Evolutionary conservation across 2,329 filamentous ascomycete species (phyloP).

Genomic region (Paecilomyces dactylethromorphus): DNA sequence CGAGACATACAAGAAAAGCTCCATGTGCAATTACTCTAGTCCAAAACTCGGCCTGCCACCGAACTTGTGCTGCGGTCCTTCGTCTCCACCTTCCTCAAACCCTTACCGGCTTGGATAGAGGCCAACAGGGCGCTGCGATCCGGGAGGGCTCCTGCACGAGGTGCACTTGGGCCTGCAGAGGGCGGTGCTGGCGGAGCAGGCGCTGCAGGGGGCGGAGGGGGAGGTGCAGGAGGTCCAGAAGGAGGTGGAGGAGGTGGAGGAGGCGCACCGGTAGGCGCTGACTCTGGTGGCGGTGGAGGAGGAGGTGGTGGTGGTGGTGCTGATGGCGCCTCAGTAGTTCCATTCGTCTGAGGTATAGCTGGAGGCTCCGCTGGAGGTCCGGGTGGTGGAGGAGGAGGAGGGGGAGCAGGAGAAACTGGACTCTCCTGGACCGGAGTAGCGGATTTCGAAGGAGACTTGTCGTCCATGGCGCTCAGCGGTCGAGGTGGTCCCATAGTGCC

Average conservation of each 20-base stretch:
- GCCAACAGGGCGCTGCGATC: constrained; percentile 61
- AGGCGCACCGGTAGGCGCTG: constrained; percentile 18
- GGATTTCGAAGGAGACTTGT: constrained; percentile 50
- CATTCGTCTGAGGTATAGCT: constrained; percentile 17
- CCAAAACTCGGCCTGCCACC: constrained; percentile 67
- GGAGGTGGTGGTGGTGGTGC: constrained; percentile 17
- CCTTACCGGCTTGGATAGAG: constrained; percentile 73
- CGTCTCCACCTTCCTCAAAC: constrained; percentile 80
- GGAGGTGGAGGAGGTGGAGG: constrained; percentile 30
- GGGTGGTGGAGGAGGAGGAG: constrained; percentile 41
- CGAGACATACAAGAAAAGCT: not conserved
- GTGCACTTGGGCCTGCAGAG: constrained; percentile 36
- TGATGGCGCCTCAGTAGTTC: not conserved
- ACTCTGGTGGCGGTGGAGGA: constrained; percentile 2
- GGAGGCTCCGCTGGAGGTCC: constrained; percentile 23
- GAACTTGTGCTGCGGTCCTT: constrained; percentile 73
- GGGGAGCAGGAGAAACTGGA: constrained; percentile 33
- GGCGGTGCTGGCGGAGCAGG: constrained; percentile 26
- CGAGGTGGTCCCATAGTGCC: constrained; percentile 94
- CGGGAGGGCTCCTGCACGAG: constrained; percentile 42
- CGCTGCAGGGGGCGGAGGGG: constrained; percentile 22
- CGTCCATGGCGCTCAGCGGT: constrained; percentile 74
- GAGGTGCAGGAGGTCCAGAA: constrained; percentile 26
- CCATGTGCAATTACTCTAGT: constrained; percentile 8
- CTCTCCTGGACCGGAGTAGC: constrained; percentile 39